Percentiles rank a stretch among this genome's conserved stretches.
Evolutionary conservation across 2,329 filamentous ascomycete species (phyloP).

Genomic region (Colletotrichum acutatum): DNA sequence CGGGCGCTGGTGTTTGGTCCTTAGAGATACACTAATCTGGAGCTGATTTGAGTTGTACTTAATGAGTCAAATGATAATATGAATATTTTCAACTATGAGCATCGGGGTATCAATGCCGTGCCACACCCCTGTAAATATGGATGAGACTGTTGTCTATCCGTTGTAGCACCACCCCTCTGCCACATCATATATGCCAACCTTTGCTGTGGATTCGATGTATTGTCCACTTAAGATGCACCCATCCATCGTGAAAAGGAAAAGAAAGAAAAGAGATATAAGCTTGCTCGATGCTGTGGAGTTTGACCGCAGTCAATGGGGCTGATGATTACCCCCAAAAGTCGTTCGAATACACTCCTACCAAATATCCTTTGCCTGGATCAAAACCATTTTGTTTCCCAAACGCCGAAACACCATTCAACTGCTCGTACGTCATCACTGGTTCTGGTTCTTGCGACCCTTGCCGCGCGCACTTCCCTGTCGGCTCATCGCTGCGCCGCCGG

Average conservation of each 20-base stretch:
- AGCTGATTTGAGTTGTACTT: background rate
- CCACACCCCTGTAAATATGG: background rate
- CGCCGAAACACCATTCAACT: conserved; percentile 23
- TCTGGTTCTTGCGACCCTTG: conserved; percentile 53
- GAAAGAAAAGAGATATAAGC: conserved; percentile 8
- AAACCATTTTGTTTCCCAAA: conserved; percentile 14
- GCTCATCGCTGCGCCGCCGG: conserved; percentile 67
- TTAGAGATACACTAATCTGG: conserved; percentile 37
- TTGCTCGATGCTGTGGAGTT: conserved; percentile 14
- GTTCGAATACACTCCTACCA: background rate
- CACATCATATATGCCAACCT: conserved; percentile 11
- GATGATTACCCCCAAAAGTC: background rate
- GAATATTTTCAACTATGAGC: conserved; percentile 23
- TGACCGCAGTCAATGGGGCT: conserved; percentile 5
- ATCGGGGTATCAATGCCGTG: conserved; percentile 31
- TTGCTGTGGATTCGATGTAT: conserved; percentile 5
- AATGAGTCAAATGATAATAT: conserved; percentile 23
- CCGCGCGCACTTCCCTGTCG: conserved; percentile 64
- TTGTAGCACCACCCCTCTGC: conserved; percentile 3
- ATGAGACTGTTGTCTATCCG: background rate
- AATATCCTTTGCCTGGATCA: background rate
- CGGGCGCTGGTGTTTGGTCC: conserved; percentile 84
- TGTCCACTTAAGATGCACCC: conserved; percentile 12
- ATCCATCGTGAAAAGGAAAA: conserved; percentile 4
- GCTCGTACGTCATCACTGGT: conserved; percentile 37